Evolutionary conservation across 352 stramenopile genomes (phyloP).

Genomic region (Pythium coloratum): DNA sequence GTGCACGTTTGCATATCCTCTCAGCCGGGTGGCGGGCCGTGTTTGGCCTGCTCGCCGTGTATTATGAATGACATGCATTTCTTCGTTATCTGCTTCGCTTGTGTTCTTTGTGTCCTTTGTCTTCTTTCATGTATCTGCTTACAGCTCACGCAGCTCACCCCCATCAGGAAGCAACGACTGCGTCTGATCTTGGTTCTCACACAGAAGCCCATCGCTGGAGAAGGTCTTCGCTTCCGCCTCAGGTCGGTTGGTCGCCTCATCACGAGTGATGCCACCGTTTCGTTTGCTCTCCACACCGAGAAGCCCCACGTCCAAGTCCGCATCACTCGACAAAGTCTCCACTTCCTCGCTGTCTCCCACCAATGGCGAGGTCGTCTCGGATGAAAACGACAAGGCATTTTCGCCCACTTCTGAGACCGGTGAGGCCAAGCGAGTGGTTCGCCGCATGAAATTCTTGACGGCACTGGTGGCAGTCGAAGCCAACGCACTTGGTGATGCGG

Average conservation of each 20-base stretch:
- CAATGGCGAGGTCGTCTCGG: slow-evolving; percentile 8
- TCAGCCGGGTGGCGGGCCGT: not conserved
- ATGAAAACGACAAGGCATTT: not conserved
- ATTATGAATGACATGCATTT: slow-evolving; percentile 8
- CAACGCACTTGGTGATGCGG: slow-evolving; percentile 13
- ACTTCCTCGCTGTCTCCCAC: not conserved
- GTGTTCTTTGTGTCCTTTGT: not conserved
- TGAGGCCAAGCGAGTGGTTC: slow-evolving; percentile 45
- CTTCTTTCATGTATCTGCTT: not conserved
- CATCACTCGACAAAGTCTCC: not conserved
- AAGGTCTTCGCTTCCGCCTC: slow-evolving; percentile 18
- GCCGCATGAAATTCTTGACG: slow-evolving; percentile 59
- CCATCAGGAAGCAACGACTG: not conserved
- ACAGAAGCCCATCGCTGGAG: slow-evolving; percentile 9
- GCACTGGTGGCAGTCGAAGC: slow-evolving; percentile 32
- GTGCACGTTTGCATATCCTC: slow-evolving; percentile 8
- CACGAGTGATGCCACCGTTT: not conserved
- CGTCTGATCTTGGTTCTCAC: slow-evolving; percentile 16
- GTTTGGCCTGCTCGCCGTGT: not conserved
- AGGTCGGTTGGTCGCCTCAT: not conserved
- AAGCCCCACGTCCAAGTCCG: not conserved
- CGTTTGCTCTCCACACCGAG: not conserved
- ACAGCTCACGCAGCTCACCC: not conserved
- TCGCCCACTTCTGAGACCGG: slow-evolving; percentile 27
- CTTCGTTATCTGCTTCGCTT: not conserved